Evolutionary conservation across 73 alveolate genomes (phyloP).

Genomic region (Stentor roeselii): DNA sequence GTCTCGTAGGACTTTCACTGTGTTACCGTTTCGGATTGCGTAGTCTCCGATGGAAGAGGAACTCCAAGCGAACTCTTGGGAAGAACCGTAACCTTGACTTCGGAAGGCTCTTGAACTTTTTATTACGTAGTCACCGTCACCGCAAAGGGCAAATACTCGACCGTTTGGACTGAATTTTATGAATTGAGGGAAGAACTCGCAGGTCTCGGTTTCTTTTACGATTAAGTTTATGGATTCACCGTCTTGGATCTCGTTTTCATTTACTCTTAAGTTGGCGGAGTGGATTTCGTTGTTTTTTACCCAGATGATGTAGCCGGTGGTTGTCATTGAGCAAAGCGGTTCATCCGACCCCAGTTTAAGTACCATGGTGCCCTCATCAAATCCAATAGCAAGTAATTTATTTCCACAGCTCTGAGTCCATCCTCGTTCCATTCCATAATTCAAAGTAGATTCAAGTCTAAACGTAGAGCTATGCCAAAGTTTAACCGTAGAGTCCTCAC

Average conservation of each 20-base stretch:
- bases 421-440: conserved; percentile 73
- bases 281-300: conserved; percentile 82
- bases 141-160: conserved; percentile 81
- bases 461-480: conserved; percentile 96
- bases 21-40: conserved; percentile 61
- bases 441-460: conserved; percentile 85
- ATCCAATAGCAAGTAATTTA: conserved; percentile 89
- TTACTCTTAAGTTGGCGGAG: conserved; percentile 79
- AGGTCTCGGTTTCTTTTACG: conserved; percentile 77
- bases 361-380: conserved; percentile 98
- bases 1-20: conserved; percentile 43
- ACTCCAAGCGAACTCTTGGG: conserved; percentile 68
- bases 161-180: conserved; percentile 96
- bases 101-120: conserved; percentile 44
- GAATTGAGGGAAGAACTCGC: conserved; percentile 93
- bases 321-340: conserved; percentile 84
- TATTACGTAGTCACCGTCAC: conserved; percentile 54
- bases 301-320: conserved; percentile 53
- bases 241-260: conserved; percentile 54
- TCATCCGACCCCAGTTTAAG: conserved; percentile 97
- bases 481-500: conserved; percentile 89
- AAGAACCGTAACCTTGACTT: conserved; percentile 61
- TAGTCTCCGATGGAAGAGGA: conserved; percentile 53
- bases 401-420: conserved; percentile 81
- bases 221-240: conserved; percentile 56